phyloP scores from a whole-genome alignment of 2,329 filamentous ascomycete species.

The Aspergillus luchuensis region DNA sequence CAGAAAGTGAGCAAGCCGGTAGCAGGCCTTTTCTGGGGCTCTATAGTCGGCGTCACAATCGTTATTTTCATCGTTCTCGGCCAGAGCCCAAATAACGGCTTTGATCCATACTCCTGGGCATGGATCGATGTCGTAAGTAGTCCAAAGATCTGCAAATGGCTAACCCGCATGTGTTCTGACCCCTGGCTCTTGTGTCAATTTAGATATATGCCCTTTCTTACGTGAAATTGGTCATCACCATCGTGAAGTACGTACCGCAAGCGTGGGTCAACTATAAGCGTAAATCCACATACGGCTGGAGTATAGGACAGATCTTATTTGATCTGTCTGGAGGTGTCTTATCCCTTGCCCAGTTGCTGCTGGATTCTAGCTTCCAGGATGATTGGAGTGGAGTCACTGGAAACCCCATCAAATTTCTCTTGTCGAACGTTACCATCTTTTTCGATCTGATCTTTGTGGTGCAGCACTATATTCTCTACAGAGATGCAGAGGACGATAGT shows the following conservation, averaged over 20 bases:
- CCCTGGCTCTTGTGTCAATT: neutral
- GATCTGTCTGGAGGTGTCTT: conserved; percentile 81
- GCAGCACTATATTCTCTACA: conserved; percentile 86
- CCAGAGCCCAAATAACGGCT: conserved; percentile 45
- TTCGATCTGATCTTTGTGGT: conserved; percentile 85
- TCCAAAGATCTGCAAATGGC: neutral
- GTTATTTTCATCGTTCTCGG: conserved; percentile 46
- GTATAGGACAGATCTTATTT: conserved; percentile 78
- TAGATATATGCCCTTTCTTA: conserved; percentile 73
- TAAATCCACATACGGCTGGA: conserved; percentile 84
- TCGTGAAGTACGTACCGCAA: conserved; percentile 93
- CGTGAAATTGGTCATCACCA: conserved; percentile 83
- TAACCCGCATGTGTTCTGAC: conserved; percentile 1
- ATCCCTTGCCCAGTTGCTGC: conserved; percentile 75
- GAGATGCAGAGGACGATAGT: conserved; percentile 29
- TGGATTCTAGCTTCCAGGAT: conserved; percentile 80
- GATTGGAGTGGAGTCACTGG: conserved; percentile 91
- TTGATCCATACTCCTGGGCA: conserved; percentile 57
- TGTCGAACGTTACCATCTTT: conserved; percentile 81
- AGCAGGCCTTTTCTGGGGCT: conserved; percentile 69
- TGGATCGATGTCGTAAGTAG: conserved; percentile 64
- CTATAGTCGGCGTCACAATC: conserved; percentile 51
- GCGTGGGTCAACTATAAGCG: conserved; percentile 80
- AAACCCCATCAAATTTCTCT: conserved; percentile 85
- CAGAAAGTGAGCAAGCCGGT: conserved; percentile 63